Evolutionary conservation across 208 protist genomes (phyloP).

Genomic region (Leishmania aethiopica): DNA sequence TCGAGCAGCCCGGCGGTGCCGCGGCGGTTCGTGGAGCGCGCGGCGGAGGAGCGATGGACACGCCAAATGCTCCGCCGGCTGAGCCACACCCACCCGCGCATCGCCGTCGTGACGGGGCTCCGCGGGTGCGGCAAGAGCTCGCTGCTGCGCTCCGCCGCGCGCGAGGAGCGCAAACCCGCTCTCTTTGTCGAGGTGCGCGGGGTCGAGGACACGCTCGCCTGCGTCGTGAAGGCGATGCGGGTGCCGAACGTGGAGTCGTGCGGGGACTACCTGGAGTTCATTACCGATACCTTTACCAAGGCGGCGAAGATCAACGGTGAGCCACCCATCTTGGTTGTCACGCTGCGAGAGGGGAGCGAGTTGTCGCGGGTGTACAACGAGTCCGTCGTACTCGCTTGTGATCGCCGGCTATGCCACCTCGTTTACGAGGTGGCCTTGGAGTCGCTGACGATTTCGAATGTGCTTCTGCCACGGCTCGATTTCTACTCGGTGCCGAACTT

Average conservation of each 20-base stretch:
- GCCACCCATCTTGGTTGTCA: conserved; percentile 75
- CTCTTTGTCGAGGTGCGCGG: conserved; percentile 80
- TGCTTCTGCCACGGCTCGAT: conserved; percentile 71
- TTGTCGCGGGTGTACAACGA: conserved; percentile 83
- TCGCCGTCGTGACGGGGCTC: conserved; percentile 61
- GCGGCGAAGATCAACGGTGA: conserved; percentile 72
- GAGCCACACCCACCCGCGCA: conserved; percentile 68
- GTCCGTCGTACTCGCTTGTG: conserved; percentile 66
- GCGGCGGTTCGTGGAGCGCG: conserved; percentile 48
- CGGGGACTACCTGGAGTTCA: conserved; percentile 81
- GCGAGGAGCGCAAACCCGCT: conserved; percentile 77
- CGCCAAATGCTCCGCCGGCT: conserved; percentile 74
- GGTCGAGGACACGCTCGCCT: conserved; percentile 71
- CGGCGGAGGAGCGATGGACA: conserved; percentile 68
- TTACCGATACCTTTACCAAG: conserved; percentile 69
- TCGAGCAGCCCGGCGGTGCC: conserved; percentile 15
- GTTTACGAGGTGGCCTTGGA: conserved; percentile 81
- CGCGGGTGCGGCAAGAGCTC: conserved; percentile 66
- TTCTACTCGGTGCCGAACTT: conserved; percentile 84
- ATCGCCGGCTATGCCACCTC: conserved; percentile 75
- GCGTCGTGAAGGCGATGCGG: conserved; percentile 63
- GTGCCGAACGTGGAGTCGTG: conserved; percentile 86
- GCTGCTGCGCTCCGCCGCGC: conserved; percentile 62
- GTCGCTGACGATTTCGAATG: conserved; percentile 54
- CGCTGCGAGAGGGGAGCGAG: conserved; percentile 72